Percentiles rank a stretch among this genome's conserved stretches.
phyloP scores from a whole-genome alignment of 306 rosid species.

The Cajanus cajan region DNA sequence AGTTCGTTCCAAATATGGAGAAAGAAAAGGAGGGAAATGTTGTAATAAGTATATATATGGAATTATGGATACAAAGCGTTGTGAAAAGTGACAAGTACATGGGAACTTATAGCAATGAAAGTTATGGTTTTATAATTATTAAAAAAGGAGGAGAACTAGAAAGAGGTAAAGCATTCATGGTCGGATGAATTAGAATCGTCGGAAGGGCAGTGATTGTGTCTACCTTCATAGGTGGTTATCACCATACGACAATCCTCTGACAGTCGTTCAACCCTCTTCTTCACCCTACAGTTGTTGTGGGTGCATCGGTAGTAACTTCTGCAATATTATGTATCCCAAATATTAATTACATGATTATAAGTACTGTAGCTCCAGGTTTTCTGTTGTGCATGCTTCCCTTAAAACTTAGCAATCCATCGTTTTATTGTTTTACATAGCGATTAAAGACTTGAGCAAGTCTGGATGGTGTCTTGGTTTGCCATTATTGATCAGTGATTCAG shows the following conservation, averaged over 20 bases:
- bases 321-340: slow-evolving; percentile 18
- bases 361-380: neutral
- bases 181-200: slow-evolving; percentile 81
- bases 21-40: neutral
- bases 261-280: slow-evolving; percentile 85
- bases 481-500: neutral
- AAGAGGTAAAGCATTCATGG: slow-evolving; percentile 70
- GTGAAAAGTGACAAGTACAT: neutral
- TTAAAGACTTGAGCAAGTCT: neutral
- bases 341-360: no score
- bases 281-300: slow-evolving; percentile 80
- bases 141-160: neutral
- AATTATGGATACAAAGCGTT: neutral
- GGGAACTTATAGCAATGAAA: neutral
- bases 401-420: neutral
- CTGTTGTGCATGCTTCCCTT: neutral
- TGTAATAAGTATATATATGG: neutral
- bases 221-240: slow-evolving; percentile 88
- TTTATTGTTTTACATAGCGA: neutral
- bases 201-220: slow-evolving; percentile 85
- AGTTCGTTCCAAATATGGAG: neutral
- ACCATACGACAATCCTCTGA: slow-evolving; percentile 97
- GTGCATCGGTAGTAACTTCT: slow-evolving; percentile 93
- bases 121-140: neutral
- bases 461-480: neutral